Evolutionary conservation across 2,329 filamentous ascomycete genomes (phyloP).

Genomic region (Monosporascus sp.): DNA sequence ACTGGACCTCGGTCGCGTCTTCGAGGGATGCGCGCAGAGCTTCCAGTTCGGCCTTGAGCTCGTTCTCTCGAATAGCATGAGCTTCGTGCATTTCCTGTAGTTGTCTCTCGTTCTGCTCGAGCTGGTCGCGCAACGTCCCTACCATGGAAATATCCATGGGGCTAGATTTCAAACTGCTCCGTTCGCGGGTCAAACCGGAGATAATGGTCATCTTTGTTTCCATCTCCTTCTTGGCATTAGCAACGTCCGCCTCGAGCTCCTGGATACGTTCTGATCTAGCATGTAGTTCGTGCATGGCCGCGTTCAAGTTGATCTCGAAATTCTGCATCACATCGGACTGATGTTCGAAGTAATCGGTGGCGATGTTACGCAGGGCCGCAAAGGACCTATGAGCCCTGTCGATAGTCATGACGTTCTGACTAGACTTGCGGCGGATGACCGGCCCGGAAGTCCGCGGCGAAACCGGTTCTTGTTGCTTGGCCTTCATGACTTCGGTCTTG

Average conservation of each 20-base stretch:
- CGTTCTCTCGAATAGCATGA: conserved; percentile 68
- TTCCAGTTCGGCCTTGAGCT: conserved; percentile 67
- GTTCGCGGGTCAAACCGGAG: conserved; percentile 84
- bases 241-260: conserved; percentile 79
- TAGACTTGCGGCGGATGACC: conserved; percentile 90
- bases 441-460: conserved; percentile 63
- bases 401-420: conserved; percentile 78
- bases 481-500: conserved; percentile 77
- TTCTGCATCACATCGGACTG: conserved; percentile 82
- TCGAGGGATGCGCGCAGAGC: conserved; percentile 55
- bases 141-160: conserved; percentile 91
- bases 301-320: conserved; percentile 87
- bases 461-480: conserved; percentile 55
- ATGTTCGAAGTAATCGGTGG: conserved; percentile 75
- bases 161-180: conserved; percentile 78
- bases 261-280: conserved; percentile 83
- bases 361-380: conserved; percentile 82
- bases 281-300: conserved; percentile 89
- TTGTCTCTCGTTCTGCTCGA: conserved; percentile 80
- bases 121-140: conserved; percentile 78
- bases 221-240: conserved; percentile 87
- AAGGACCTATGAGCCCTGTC: conserved; percentile 91
- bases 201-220: conserved; percentile 96
- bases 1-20: conserved; percentile 19
- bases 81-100: conserved; percentile 68